These are phyloP conservation scores for Phellinidium pouzarii DNA, from an alignment of 1,284 basidiomycete genomes.

Conservation along the genomic window DNA sequence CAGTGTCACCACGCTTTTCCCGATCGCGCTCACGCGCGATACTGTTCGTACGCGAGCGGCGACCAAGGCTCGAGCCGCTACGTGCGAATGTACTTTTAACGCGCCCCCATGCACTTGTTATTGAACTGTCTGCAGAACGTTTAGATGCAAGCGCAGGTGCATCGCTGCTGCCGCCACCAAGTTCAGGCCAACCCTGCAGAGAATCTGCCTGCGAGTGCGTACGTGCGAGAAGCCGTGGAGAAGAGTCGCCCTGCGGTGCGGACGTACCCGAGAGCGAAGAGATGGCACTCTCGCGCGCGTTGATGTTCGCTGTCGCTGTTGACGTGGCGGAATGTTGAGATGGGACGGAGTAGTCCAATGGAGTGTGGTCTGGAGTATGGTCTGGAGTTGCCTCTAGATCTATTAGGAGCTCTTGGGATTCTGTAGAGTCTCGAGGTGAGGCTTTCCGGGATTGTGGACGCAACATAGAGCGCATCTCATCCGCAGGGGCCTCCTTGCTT, in stretches of 20 bases:
- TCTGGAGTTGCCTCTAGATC: slow-evolving; percentile 56
- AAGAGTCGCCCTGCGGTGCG: slow-evolving; percentile 1
- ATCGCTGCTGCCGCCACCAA: background rate
- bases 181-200: slow-evolving; percentile 11
- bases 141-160: slow-evolving; percentile 36
- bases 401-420: slow-evolving; percentile 50
- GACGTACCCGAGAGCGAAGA: slow-evolving; percentile 12
- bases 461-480: slow-evolving; percentile 24
- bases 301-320: slow-evolving; percentile 37
- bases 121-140: slow-evolving; percentile 40
- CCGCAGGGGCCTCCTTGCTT: slow-evolving; percentile 22
- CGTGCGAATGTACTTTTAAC: slow-evolving; percentile 55
- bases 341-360: slow-evolving; percentile 36
- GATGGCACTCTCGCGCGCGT: slow-evolving; percentile 22
- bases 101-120: slow-evolving; percentile 56
- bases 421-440: slow-evolving; percentile 42
- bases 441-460: slow-evolving; percentile 34
- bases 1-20: slow-evolving; percentile 51
- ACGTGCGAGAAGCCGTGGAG: slow-evolving; percentile 8
- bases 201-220: slow-evolving; percentile 18
- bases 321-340: slow-evolving; percentile 39
- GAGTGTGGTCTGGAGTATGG: slow-evolving; percentile 36
- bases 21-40: slow-evolving; percentile 45
- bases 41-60: slow-evolving; percentile 73
- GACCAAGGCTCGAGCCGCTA: slow-evolving; percentile 54